Conservation (phyloP, 805 yeast genomes). For the Metschnikowia matae region DNA sequence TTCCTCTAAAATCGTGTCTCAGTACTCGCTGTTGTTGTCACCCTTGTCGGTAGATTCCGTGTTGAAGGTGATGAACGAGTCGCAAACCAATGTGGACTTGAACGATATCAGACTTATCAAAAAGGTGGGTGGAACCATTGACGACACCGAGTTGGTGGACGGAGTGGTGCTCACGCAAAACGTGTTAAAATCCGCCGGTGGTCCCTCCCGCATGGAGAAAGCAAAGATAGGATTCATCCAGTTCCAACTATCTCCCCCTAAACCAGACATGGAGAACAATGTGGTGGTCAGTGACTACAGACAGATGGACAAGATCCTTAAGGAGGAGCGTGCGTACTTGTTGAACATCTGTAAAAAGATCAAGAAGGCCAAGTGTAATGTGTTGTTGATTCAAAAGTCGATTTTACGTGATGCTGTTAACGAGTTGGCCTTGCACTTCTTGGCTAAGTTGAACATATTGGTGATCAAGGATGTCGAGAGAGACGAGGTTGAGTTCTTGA, state of each 20-base stretch:
- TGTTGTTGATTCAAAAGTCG: slow-evolving; percentile 84
- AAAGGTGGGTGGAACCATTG: slow-evolving; percentile 96
- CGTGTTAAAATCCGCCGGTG: slow-evolving; percentile 87
- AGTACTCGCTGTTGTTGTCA: slow-evolving; percentile 77
- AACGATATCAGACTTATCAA: slow-evolving; percentile 85
- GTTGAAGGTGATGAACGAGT: slow-evolving; percentile 62
- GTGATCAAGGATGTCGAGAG: slow-evolving; percentile 94
- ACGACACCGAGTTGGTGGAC: slow-evolving; percentile 87
- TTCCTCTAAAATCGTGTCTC: slow-evolving; percentile 93
- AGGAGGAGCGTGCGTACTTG: slow-evolving; percentile 95
- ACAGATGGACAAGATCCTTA: slow-evolving; percentile 97
- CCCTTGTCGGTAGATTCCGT: slow-evolving; percentile 96
- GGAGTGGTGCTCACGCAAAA: slow-evolving; percentile 93
- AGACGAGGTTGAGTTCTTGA: slow-evolving; percentile 90
- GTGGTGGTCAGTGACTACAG: slow-evolving; percentile 96
- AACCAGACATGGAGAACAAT: slow-evolving; percentile 96
- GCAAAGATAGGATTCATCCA: slow-evolving; percentile 88
- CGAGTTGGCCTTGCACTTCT: slow-evolving; percentile 89
- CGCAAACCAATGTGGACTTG: slow-evolving; percentile 69
- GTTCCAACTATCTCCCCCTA: slow-evolving; percentile 94
- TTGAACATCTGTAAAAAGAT: slow-evolving; percentile 93
- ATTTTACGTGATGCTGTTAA: slow-evolving; percentile 92
- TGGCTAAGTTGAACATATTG: slow-evolving; percentile 88
- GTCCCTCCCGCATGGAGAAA: slow-evolving; percentile 91
- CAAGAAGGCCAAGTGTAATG: slow-evolving; percentile 95